Base-by-base conservation (phyloP, 2,329 filamentous ascomycete species). In the Exophiala mesophila region DNA sequence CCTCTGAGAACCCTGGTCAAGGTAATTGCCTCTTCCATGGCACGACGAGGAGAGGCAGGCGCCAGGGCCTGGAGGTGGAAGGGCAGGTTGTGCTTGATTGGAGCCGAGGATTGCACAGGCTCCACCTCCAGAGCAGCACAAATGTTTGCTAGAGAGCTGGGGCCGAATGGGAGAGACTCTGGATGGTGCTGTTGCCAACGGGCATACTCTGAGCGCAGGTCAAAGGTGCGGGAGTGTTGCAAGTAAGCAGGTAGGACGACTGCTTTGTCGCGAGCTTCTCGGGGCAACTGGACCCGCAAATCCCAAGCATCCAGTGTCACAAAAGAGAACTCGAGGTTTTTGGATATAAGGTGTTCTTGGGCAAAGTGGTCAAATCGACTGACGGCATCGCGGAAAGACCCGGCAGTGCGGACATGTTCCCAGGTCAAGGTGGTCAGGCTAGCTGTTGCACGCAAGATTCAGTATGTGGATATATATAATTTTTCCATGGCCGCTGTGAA, bases 221-320 rank as follows among this genome's bases (percentile, higher is more conserved):
- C 92, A 63, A 97, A 98, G 44, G 90, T 95, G 48, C 92, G 83
- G 28, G 92, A 96, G 72, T 98, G 92, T 71, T 98, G 92, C 47
- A 98, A 78, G 66, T 98, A 98, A 7, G 90, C 85, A 16, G 92
- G 92, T 24, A 98, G 79, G 38, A 97, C 92, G 30, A 97, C 92
- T 55, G 89, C 85, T 76, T 98, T 98, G 72, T 98, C 92, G 59
- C 92, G 87, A 61, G 92, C 92, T 72, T 98, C 92, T 52, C 92
- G 87, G 35, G 92, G 92, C 62, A 98, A 79, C 74, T 98, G 92
- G 45, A 98, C 92, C 57, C 92, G 88, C 47, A 98, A 81, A 64
- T 98, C 92, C 92, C 92, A 98, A 33, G 90, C 89, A 67, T 97
- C 94, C 59, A 98, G 81, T 30, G 92, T 98, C 49, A 98, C 92